Conservation (phyloP, 2,329 filamentous ascomycete genomes). For the Paecilomyces formosus region DNA sequence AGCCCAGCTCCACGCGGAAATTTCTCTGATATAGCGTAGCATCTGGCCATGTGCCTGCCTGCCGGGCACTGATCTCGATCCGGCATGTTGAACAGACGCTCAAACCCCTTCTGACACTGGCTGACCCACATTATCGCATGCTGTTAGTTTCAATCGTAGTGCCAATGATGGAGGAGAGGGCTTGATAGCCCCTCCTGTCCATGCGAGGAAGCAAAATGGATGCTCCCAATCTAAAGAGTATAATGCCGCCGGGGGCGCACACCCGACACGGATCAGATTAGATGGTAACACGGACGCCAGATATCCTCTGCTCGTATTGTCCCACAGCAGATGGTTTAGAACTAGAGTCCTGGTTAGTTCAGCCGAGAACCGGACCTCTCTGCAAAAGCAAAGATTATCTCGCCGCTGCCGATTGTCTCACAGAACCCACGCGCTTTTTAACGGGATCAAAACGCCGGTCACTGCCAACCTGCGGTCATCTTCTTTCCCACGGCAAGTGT, state of each 20-base stretch:
- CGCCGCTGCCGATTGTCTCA: neutral
- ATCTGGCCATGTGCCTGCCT: neutral
- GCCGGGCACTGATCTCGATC: neutral
- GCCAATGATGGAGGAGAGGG: neutral
- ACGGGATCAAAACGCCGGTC: neutral
- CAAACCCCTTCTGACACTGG: neutral
- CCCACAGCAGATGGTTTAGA: neutral
- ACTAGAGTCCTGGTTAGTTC: neutral
- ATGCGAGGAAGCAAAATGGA: neutral
- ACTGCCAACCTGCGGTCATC: neutral
- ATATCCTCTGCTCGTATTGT: neutral
- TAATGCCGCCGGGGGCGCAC: neutral
- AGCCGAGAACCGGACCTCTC: neutral
- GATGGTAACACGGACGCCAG: neutral
- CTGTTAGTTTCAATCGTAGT: neutral
- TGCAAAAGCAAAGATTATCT: neutral
- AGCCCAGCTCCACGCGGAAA: neutral
- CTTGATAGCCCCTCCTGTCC: neutral
- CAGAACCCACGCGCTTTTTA: neutral
- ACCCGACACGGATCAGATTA: neutral
- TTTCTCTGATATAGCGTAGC: neutral
- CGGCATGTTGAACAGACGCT: neutral
- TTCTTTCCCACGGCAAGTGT: neutral
- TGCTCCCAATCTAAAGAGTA: neutral
- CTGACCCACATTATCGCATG: neutral